Conservation (phyloP, 371 early-diverging fungal genomes). For the Apophysomyces sp. region DNA sequence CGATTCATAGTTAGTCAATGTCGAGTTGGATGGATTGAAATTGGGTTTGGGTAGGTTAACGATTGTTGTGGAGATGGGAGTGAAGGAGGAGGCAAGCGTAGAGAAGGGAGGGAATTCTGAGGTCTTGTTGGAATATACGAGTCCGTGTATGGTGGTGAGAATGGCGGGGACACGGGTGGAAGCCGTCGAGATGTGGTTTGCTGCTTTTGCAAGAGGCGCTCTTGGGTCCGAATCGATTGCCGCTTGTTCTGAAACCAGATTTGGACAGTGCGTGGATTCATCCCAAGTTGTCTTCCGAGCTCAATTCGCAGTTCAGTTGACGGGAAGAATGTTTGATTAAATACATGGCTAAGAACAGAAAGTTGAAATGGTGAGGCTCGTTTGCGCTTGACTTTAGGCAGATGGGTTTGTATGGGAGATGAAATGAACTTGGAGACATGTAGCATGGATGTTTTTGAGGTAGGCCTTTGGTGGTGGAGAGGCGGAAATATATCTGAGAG, state of each 20-base stretch:
- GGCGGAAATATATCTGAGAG: neutral
- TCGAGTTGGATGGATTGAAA: neutral
- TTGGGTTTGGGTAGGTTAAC: neutral
- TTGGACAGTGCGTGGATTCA: slow-evolving; percentile 75
- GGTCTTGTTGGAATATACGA: neutral
- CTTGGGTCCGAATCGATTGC: slow-evolving; percentile 43
- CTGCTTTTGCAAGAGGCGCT: slow-evolving; percentile 5
- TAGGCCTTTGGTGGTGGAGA: neutral
- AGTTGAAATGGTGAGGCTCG: slow-evolving; percentile 30
- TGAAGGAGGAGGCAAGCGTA: neutral
- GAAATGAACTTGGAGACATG: slow-evolving; percentile 12
- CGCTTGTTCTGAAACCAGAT: slow-evolving; percentile 95
- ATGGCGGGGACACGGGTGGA: neutral
- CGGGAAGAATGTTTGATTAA: slow-evolving; percentile 48
- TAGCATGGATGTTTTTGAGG: slow-evolving; percentile 9
- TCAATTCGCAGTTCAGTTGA: slow-evolving; percentile 70
- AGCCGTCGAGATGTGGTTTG: neutral
- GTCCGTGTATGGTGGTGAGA: neutral
- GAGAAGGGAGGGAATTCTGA: neutral
- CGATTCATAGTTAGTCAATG: neutral
- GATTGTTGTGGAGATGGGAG: slow-evolving; percentile 17
- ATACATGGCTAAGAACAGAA: slow-evolving; percentile 42
- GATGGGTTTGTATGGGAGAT: slow-evolving; percentile 8
- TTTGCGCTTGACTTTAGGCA: slow-evolving; percentile 12
- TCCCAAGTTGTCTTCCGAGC: slow-evolving; percentile 76